phyloP scores from a whole-genome alignment of 441 rosid species.

The Adansonia gregorii region DNA sequence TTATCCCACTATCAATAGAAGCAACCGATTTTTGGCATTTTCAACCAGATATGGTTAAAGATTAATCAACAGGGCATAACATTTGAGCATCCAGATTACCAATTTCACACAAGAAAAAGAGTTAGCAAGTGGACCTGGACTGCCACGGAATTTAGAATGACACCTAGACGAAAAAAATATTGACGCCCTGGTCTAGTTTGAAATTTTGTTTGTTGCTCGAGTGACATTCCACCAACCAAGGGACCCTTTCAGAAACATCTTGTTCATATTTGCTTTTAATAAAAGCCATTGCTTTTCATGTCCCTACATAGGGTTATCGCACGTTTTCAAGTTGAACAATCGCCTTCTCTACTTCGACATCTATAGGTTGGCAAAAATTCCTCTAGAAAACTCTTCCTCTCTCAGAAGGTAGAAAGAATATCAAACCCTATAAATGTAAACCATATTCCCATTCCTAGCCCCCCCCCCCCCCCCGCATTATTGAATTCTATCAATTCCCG shows the following conservation, averaged over 20 bases:
- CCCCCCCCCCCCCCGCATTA: neutral
- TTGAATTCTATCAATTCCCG: neutral
- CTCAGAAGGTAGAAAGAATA: neutral
- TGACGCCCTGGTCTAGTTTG: neutral
- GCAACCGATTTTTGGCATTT: neutral
- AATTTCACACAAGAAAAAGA: neutral
- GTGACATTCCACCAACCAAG: conserved; percentile 26
- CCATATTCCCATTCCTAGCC: neutral
- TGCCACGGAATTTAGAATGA: conserved; percentile 9
- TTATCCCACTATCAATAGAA: neutral
- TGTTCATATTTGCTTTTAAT: neutral
- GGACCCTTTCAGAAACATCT: conserved; percentile 17
- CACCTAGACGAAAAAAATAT: neutral
- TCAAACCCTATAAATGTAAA: neutral
- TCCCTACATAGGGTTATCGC: conserved; percentile 21
- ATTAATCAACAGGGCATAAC: neutral
- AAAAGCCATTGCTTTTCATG: conserved; percentile 14
- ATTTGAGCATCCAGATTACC: neutral
- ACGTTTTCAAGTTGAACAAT: conserved; percentile 4
- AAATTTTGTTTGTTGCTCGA: neutral
- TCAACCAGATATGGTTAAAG: conserved; percentile 1
- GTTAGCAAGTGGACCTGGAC: conserved; percentile 7
- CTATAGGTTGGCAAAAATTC: neutral
- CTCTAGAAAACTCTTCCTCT: neutral
- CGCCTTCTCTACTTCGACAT: neutral